Percentiles rank a stretch among this genome's conserved stretches.
Evolutionary conservation across 2,329 filamentous ascomycete species (phyloP).

Genomic region (Arthroderma sp.): DNA sequence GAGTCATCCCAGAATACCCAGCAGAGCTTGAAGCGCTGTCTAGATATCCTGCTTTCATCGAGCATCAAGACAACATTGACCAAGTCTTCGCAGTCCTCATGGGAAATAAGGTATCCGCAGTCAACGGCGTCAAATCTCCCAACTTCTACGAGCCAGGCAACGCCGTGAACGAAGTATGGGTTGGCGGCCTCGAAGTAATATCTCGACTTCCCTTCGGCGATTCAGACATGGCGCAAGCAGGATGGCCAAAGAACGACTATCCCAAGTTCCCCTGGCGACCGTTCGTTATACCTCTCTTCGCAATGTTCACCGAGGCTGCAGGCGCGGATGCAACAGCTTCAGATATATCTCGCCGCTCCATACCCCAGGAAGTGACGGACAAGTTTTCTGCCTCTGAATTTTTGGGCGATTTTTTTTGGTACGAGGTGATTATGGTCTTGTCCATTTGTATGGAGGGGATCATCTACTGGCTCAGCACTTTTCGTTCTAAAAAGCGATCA

Average conservation of each 20-base stretch:
- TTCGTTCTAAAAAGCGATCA: no score
- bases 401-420: no score
- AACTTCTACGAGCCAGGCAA: constrained; percentile 28
- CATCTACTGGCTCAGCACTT: no score
- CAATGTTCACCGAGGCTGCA: neutral
- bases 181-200: constrained; percentile 27
- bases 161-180: constrained; percentile 30
- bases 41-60: no score
- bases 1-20: no score
- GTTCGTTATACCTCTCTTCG: constrained; percentile 27
- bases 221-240: constrained; percentile 28
- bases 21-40: neutral
- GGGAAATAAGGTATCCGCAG: constrained; percentile 27
- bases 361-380: neutral
- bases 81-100: constrained; percentile 17
- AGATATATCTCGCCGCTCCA: neutral
- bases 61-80: no score
- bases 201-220: constrained; percentile 30
- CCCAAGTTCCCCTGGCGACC: constrained; percentile 32
- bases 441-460: no score
- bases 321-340: neutral
- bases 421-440: no score
- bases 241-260: constrained; percentile 23
- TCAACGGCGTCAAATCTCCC: constrained; percentile 25
- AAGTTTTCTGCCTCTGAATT: neutral